phyloP scores from a whole-genome alignment of 495 filamentous ascomycete genomes.

The Talaromyces thailandensis region DNA sequence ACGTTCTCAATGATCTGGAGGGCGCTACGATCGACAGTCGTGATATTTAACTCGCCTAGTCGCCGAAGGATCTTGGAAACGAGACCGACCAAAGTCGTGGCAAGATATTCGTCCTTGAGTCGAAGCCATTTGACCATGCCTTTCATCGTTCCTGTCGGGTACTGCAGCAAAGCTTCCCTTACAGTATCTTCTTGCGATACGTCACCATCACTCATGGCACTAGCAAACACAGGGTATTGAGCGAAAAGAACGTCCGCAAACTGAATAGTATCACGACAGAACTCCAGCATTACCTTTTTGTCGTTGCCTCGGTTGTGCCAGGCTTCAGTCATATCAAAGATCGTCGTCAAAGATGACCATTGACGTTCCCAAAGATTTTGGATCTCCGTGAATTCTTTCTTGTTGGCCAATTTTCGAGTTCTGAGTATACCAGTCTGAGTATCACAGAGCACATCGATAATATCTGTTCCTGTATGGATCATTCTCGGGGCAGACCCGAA shows the following conservation, averaged over 20 bases:
- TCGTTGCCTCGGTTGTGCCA: slow-evolving; percentile 66
- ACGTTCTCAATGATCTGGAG: slow-evolving; percentile 53
- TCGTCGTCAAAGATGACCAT: slow-evolving; percentile 69
- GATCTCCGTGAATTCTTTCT: slow-evolving; percentile 53
- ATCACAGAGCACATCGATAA: slow-evolving; percentile 77
- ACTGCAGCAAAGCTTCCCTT: slow-evolving; percentile 37
- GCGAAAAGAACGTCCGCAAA: slow-evolving; percentile 79
- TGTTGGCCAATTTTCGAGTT: slow-evolving; percentile 45
- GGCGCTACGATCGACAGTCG: slow-evolving; percentile 50
- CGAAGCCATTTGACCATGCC: slow-evolving; percentile 75
- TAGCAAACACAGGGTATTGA: slow-evolving; percentile 69
- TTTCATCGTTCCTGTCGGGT: slow-evolving; percentile 54
- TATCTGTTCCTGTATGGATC: slow-evolving; percentile 63
- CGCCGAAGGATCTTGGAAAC: slow-evolving; percentile 64
- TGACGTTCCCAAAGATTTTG: slow-evolving; percentile 71
- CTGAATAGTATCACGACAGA: slow-evolving; percentile 88
- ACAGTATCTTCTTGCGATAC: slow-evolving; percentile 29
- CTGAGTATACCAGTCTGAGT: slow-evolving; percentile 70
- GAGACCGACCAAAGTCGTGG: slow-evolving; percentile 58
- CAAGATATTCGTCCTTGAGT: slow-evolving; percentile 75
- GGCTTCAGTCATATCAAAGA: slow-evolving; percentile 72
- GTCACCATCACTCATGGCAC: slow-evolving; percentile 46
- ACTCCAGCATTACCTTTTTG: slow-evolving; percentile 73
- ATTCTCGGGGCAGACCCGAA: slow-evolving; percentile 62
- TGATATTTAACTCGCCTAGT: slow-evolving; percentile 59